Evolutionary conservation across 805 yeast genomes (phyloP).

Genomic region (Kodamaea leandrae): DNA sequence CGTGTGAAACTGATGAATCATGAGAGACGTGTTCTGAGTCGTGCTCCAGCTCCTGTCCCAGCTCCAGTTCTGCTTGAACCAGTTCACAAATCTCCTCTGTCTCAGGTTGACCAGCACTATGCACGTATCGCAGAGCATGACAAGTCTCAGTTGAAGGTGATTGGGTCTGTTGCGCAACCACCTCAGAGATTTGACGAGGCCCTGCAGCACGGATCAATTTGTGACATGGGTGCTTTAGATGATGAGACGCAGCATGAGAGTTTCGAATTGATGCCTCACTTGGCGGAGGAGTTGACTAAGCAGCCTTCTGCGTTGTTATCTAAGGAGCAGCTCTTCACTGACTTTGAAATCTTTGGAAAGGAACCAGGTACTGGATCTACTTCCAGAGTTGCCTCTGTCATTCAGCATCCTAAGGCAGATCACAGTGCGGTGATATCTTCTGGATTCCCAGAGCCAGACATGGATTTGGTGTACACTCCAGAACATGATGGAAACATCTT

Average conservation of each 20-base stretch:
- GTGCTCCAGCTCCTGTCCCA: background rate
- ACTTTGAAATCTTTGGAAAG: constrained; percentile 18
- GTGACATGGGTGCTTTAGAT: constrained; percentile 22
- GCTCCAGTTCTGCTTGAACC: no score
- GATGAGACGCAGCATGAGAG: constrained; percentile 7
- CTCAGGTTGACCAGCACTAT: background rate
- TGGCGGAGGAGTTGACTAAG: constrained; percentile 36
- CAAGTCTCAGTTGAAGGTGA: constrained; percentile 14
- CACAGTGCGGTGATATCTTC: constrained; percentile 5
- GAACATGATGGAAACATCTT: constrained; percentile 15
- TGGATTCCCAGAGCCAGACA: constrained; percentile 34
- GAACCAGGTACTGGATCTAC: constrained; percentile 6
- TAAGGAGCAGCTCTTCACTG: constrained; percentile 30
- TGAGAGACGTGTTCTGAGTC: constrained; percentile 5
- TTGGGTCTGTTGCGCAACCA: constrained; percentile 27
- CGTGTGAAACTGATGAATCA: constrained; percentile 29
- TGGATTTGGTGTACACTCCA: constrained; percentile 17
- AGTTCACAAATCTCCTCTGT: background rate
- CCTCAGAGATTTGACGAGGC: constrained; percentile 25
- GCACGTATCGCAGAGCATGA: constrained; percentile 1
- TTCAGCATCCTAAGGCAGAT: constrained; percentile 4
- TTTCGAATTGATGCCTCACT: constrained; percentile 27
- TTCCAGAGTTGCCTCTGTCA: constrained; percentile 12
- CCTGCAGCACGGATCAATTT: constrained; percentile 35
- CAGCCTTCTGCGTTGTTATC: constrained; percentile 30